phyloP scores from a whole-genome alignment of 768 basidiomycete genomes.

The Tephrocybe sp. region DNA sequence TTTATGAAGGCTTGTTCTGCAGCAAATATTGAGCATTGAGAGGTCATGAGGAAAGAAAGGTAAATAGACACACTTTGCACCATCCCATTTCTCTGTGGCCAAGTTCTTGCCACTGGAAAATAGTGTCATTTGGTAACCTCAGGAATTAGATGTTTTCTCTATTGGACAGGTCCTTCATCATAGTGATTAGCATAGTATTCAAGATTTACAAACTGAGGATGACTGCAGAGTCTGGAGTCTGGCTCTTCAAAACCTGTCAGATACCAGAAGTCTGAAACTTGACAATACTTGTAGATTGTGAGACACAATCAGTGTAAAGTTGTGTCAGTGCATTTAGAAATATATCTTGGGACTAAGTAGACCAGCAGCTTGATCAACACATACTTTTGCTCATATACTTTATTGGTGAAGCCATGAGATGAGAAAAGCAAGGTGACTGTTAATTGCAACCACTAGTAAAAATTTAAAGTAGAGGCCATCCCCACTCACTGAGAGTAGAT shows the following conservation, averaged over 20 bases:
- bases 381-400: slow-evolving; percentile 85
- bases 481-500: no score
- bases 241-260: slow-evolving; percentile 96
- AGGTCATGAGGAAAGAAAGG: background rate
- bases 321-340: slow-evolving; percentile 58
- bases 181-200: no score
- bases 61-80: slow-evolving; percentile 53
- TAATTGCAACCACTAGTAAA: no score
- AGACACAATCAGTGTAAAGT: background rate
- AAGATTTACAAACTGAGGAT: slow-evolving; percentile 81
- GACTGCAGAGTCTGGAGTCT: slow-evolving; percentile 83
- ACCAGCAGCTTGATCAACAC: slow-evolving; percentile 27
- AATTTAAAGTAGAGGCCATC: no score
- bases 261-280: slow-evolving; percentile 93
- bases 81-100: slow-evolving; percentile 89
- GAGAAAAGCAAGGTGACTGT: no score
- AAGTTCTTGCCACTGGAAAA: slow-evolving; percentile 78
- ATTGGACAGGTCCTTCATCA: no score
- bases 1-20: slow-evolving; percentile 65
- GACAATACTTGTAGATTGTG: slow-evolving; percentile 90
- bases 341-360: slow-evolving; percentile 20
- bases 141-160: slow-evolving; percentile 71
- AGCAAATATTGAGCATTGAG: no score
- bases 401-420: slow-evolving; percentile 72
- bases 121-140: slow-evolving; percentile 85